Evolutionary conservation across 2,329 filamentous ascomycete species (phyloP).

Genomic region (Fonsecaea monophora): DNA sequence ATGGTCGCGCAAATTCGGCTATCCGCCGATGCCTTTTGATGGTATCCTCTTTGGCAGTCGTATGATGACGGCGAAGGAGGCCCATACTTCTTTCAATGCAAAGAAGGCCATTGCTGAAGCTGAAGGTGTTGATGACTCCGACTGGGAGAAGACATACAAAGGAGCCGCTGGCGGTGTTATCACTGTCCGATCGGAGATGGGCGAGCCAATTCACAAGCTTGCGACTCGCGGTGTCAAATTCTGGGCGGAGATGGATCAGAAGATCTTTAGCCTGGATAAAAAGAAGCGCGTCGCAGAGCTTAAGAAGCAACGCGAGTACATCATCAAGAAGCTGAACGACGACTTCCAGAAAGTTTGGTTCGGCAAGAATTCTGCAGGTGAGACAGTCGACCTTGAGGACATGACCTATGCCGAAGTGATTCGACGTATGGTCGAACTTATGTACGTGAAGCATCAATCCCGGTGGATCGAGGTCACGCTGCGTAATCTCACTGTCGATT

Average conservation of each 20-base stretch:
- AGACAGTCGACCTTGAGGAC: constrained; percentile 86
- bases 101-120: constrained; percentile 92
- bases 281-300: constrained; percentile 88
- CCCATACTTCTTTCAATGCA: constrained; percentile 82
- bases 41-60: constrained; percentile 89
- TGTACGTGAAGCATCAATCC: constrained; percentile 88
- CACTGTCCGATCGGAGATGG: constrained; percentile 98
- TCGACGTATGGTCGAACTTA: constrained; percentile 83
- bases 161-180: constrained; percentile 90
- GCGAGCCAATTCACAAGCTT: constrained; percentile 98
- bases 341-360: constrained; percentile 99
- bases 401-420: constrained; percentile 95
- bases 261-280: constrained; percentile 96
- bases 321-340: constrained; percentile 94
- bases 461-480: constrained; percentile 91
- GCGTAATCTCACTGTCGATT: constrained; percentile 84
- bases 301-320: constrained; percentile 86
- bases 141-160: constrained; percentile 95
- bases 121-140: constrained; percentile 76
- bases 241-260: constrained; percentile 99
- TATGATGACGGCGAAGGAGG: constrained; percentile 94
- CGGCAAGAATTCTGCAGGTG: constrained; percentile 78
- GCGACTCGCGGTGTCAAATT: constrained; percentile 94
- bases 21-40: constrained; percentile 92
- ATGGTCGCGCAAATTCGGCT: constrained; percentile 87